Conservation (phyloP, 2,329 filamentous ascomycete genomes). For the Emydomyces testavorans region DNA sequence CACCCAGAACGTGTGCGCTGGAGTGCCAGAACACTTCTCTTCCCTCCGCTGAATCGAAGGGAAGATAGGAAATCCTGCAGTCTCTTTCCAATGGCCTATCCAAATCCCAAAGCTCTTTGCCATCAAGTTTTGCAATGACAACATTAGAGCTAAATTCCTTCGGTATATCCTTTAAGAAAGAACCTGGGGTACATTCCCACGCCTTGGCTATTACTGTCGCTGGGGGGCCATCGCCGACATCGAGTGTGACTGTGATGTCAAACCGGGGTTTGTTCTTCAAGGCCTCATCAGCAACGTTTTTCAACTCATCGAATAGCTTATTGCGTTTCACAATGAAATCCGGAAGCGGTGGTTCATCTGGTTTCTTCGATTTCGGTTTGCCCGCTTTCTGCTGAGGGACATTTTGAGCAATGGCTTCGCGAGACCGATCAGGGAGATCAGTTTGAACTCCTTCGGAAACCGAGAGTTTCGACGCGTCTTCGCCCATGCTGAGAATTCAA, state of each 20-base stretch:
- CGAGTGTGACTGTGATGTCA: slow-evolving; percentile 40
- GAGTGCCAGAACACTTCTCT: slow-evolving; percentile 98
- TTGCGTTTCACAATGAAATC: slow-evolving; percentile 75
- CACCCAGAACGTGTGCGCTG: slow-evolving; percentile 88
- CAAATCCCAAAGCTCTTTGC: slow-evolving; percentile 76
- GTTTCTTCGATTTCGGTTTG: slow-evolving; percentile 19
- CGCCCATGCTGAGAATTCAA: slow-evolving; percentile 8
- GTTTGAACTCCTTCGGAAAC: slow-evolving; percentile 23
- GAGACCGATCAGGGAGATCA: slow-evolving; percentile 26
- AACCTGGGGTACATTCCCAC: slow-evolving; percentile 87
- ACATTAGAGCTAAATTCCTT: slow-evolving; percentile 69
- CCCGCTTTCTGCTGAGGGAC: slow-evolving; percentile 25
- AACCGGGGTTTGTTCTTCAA: slow-evolving; percentile 43
- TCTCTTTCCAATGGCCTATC: slow-evolving; percentile 79
- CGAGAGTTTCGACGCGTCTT: slow-evolving; percentile 11
- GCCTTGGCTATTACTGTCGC: slow-evolving; percentile 52
- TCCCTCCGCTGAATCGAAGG: slow-evolving; percentile 64
- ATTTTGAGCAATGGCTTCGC: slow-evolving; percentile 21
- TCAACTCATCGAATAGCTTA: slow-evolving; percentile 76
- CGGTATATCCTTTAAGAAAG: slow-evolving; percentile 66
- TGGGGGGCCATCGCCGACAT: slow-evolving; percentile 33
- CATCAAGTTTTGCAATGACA: slow-evolving; percentile 76
- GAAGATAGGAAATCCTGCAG: slow-evolving; percentile 72
- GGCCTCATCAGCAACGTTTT: slow-evolving; percentile 71
- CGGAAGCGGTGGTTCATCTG: slow-evolving; percentile 41